Conservation (phyloP, 129 eudicot species). For the Glebionis coronaria region DNA sequence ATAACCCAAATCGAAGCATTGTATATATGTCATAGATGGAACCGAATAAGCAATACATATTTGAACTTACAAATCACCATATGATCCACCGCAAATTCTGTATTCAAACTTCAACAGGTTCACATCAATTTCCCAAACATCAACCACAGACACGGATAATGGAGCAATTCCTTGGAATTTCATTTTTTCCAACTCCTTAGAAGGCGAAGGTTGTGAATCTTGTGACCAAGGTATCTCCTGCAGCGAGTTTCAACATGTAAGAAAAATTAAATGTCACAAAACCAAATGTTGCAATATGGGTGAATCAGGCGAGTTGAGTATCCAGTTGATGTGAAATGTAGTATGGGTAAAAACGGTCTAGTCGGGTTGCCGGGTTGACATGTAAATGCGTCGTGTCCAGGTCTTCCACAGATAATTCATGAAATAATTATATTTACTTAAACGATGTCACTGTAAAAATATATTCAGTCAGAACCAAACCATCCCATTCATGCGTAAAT, state of each 20-base stretch:
- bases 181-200: slow-evolving; percentile 30
- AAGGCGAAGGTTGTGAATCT: slow-evolving; percentile 30
- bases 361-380: neutral
- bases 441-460: neutral
- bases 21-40: neutral
- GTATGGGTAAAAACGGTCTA: neutral
- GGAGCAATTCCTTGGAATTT: slow-evolving; percentile 30
- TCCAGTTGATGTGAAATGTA: no score
- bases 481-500: neutral
- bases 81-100: slow-evolving; percentile 66
- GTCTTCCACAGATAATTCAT: neutral
- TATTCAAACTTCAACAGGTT: slow-evolving; percentile 54
- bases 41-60: neutral
- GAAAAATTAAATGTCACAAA: neutral
- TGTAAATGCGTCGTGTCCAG: neutral
- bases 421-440: neutral
- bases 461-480: neutral
- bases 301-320: neutral
- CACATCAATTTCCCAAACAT: slow-evolving; percentile 90
- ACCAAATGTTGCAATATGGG: slow-evolving; percentile 1
- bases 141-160: slow-evolving; percentile 56
- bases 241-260: slow-evolving; percentile 19
- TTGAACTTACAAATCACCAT: slow-evolving; percentile 67
- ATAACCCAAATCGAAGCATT: neutral
- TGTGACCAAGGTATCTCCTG: slow-evolving; percentile 59